Base-by-base conservation (phyloP, 495 filamentous ascomycete genomes). In the Penicillium soppii region DNA sequence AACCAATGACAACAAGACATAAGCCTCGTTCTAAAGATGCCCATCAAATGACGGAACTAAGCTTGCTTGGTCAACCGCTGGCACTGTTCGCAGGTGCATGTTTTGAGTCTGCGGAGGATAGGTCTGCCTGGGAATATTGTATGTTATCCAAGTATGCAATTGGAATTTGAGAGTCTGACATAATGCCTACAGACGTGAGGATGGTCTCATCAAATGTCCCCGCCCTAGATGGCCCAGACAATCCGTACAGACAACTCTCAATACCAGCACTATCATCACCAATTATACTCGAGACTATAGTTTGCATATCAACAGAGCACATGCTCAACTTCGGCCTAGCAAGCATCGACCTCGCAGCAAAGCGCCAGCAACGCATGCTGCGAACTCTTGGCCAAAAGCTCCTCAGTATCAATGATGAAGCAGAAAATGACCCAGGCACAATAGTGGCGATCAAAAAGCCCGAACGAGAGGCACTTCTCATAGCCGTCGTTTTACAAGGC, bases 301-400 rank as follows among this genome's bases (percentile, higher is more conserved):
- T 66, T 9, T 66, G 62, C 50, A 66, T 66, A 44, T 61, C 62
- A 7, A 61, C 59, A 27, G 62, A 66, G 32, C 62, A 63, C 29
- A 66, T 66, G 62, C 60, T 66, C 7, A 66, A 66, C 37, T 66
- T 66, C 21, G 60, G 57, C 5, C 42, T 66, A 6, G 43, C 57
- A 12, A 63, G 55, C 40, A 47, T 66, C 12, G 53, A 61, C 21
- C 50, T 47, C 8, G 62, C 62, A 39, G 62, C 60, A 33, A 47
- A 57, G 26, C 54, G 57, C 33, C 62, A 66, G 25, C 59, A 61
- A 30, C 50, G 56, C 46, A 61, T 66, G 57, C 54, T 66, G 3
- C 20, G 57, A 42, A 63, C 54, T 0, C 59, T 66, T 26, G 54
- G 57, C 38, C 57, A 63, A 17, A 58, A 58, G 16, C 49, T 66